These are phyloP conservation scores for Macroventuria anomochaeta DNA, from an alignment of 2,329 filamentous ascomycete species.

Conservation along the genomic window DNA sequence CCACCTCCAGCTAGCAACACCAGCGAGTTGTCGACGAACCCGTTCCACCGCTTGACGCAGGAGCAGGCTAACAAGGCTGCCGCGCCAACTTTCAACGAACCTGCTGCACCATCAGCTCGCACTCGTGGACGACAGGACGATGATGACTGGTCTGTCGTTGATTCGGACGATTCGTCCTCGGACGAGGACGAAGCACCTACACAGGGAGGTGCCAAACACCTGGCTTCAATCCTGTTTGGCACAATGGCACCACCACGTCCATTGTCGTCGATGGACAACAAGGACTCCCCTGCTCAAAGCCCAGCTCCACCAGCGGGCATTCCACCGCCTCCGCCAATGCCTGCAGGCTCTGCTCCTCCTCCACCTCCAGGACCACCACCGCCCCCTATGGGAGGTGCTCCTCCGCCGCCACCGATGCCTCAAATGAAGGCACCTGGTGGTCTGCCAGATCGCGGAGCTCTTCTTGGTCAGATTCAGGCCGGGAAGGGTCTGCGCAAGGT, in stretches of 20 bases:
- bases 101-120: constrained; percentile 57
- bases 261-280: constrained; percentile 80
- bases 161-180: constrained; percentile 74
- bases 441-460: constrained; percentile 57
- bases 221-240: constrained; percentile 93
- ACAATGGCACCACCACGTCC: constrained; percentile 95
- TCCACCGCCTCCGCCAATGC: constrained; percentile 61
- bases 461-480: constrained; percentile 83
- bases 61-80: constrained; percentile 61
- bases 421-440: constrained; percentile 40
- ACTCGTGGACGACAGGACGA: constrained; percentile 65
- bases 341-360: constrained; percentile 50
- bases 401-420: constrained; percentile 55
- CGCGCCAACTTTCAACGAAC: constrained; percentile 50
- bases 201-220: constrained; percentile 84
- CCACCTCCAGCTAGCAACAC: constrained; percentile 50
- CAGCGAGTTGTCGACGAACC: constrained; percentile 75
- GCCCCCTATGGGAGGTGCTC: constrained; percentile 41
- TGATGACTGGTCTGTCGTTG: constrained; percentile 83
- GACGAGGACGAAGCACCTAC: constrained; percentile 78
- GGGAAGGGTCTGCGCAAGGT: constrained; percentile 86
- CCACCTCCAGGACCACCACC: constrained; percentile 60
- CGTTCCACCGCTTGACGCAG: constrained; percentile 86
- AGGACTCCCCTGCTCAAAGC: constrained; percentile 56
- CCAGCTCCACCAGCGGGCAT: constrained; percentile 52